Evolutionary conservation across 164 flowering plant species (phyloP).

Genomic region (Piper betle): DNA sequence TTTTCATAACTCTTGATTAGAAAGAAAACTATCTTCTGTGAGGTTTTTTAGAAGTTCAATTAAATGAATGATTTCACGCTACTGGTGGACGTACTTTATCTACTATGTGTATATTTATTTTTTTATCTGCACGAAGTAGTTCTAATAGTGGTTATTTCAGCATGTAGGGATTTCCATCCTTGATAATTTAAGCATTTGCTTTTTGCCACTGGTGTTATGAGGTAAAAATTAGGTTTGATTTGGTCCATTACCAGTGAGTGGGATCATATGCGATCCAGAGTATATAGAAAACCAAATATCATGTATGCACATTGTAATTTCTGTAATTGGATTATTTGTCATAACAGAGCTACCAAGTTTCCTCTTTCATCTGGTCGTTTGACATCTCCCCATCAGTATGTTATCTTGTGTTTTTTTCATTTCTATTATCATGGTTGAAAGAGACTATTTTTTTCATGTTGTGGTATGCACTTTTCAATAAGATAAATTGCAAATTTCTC

Average conservation of each 20-base stretch:
- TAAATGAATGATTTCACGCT: not conserved
- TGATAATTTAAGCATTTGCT: conserved; percentile 23
- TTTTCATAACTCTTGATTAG: not conserved
- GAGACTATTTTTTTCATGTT: not conserved
- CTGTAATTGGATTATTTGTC: not conserved
- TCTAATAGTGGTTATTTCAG: conserved; percentile 16
- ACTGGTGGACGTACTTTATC: not conserved
- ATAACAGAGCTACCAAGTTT: not conserved
- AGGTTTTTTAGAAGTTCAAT: not conserved
- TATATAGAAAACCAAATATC: not conserved
- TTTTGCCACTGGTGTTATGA: conserved; percentile 19
- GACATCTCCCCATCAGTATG: not conserved
- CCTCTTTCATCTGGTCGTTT: not conserved
- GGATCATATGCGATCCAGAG: not conserved
- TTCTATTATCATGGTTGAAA: not conserved
- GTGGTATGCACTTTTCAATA: not conserved
- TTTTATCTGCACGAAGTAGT: conserved; percentile 4
- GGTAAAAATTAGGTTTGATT: conserved; percentile 10
- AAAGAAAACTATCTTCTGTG: not conserved
- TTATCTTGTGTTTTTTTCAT: not conserved
- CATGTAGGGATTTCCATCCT: conserved; percentile 20
- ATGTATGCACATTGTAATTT: not conserved
- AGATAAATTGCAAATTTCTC: too few species aligned
- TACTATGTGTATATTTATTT: conserved; percentile 8
- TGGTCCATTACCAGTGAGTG: conserved; percentile 5